These are phyloP conservation scores for Aspergillus ellipticus DNA, from an alignment of 495 filamentous ascomycete genomes.

Conservation along the genomic window DNA sequence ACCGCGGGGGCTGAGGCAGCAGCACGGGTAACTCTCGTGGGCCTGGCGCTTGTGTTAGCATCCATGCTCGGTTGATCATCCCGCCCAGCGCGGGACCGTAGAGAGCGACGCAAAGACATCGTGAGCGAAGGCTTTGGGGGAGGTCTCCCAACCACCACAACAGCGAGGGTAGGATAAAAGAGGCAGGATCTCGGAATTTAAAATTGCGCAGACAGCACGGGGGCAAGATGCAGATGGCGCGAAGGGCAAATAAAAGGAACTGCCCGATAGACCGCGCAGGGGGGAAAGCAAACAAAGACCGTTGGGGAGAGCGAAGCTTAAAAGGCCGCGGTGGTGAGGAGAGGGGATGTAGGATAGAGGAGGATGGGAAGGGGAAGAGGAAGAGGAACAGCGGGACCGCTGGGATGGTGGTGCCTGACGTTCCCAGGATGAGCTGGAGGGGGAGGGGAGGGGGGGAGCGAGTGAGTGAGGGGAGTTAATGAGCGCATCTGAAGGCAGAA, in stretches of 20 bases:
- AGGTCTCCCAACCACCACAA: background rate
- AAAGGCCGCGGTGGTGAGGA: background rate
- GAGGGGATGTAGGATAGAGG: slow-evolving; percentile 1
- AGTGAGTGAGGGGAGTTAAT: slow-evolving; percentile 3
- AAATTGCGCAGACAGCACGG: background rate
- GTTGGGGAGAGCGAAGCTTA: background rate
- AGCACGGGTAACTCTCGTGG: slow-evolving; percentile 34
- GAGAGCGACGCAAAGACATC: slow-evolving; percentile 50
- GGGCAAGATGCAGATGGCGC: slow-evolving; percentile 1
- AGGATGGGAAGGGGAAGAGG: slow-evolving; percentile 2
- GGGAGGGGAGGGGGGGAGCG: background rate
- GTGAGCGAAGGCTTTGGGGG: slow-evolving; percentile 10
- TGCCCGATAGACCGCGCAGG: slow-evolving; percentile 2
- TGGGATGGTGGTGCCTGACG: background rate
- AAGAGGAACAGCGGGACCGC: background rate
- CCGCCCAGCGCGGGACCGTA: slow-evolving; percentile 43
- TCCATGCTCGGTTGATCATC: slow-evolving; percentile 36
- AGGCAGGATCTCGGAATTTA: background rate
- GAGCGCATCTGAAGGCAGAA: slow-evolving; percentile 2
- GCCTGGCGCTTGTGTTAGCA: slow-evolving; percentile 36
- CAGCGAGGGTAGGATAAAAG: background rate
- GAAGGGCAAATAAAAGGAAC: slow-evolving; percentile 8
- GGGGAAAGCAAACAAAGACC: slow-evolving; percentile 13
- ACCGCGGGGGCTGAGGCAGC: slow-evolving; percentile 31
- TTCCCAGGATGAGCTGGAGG: background rate